Conservation (phyloP, 306 rosid species). For the Senna tora region DNA sequence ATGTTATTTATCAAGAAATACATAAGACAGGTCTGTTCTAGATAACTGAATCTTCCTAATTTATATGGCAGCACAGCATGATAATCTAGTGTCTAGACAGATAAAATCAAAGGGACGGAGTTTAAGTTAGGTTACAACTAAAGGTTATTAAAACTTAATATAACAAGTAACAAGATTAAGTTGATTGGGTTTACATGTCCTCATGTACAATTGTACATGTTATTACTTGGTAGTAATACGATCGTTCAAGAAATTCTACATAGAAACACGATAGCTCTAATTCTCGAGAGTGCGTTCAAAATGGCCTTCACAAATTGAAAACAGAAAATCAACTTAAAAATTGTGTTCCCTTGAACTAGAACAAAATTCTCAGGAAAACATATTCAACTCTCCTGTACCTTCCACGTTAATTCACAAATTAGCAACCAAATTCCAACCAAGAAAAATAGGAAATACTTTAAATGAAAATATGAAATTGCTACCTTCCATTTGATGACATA, state of each 20-base stretch:
- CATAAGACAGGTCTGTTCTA: background rate
- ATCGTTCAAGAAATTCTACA: background rate
- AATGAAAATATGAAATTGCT: background rate
- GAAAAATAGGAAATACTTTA: background rate
- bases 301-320: background rate
- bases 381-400: background rate
- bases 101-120: background rate
- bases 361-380: background rate
- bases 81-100: background rate
- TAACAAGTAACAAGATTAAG: background rate
- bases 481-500: constrained; percentile 77
- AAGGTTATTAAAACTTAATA: background rate
- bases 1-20: too few species aligned
- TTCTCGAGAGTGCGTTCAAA: background rate
- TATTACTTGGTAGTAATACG: background rate
- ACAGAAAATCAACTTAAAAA: background rate
- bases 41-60: background rate
- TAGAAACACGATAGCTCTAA: background rate
- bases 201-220: background rate
- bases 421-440: background rate
- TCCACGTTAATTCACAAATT: background rate
- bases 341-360: background rate
- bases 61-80: background rate
- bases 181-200: background rate
- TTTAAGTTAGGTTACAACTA: background rate